phyloP scores from a whole-genome alignment of 106 monocot genomes.

The Posidonia australis region DNA sequence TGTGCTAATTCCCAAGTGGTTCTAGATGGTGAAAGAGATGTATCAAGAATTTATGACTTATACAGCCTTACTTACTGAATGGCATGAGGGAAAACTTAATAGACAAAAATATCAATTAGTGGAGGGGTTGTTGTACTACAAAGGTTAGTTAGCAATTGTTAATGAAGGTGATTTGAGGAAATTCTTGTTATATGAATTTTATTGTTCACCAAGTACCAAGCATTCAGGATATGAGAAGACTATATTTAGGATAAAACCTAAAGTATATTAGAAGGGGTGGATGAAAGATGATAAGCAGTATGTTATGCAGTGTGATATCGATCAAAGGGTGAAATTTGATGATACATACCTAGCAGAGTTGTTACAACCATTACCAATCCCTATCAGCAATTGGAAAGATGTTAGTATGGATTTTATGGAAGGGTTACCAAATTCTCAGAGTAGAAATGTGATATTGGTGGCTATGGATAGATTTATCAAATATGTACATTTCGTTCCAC shows the following conservation, averaged over 20 bases:
- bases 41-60: neutral
- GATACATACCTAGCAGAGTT: neutral
- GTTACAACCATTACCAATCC: neutral
- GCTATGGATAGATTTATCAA: neutral
- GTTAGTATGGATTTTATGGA: neutral
- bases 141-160: neutral
- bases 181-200: neutral
- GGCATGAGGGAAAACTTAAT: neutral
- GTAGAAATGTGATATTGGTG: neutral
- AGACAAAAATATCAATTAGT: too few species aligned
- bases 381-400: neutral
- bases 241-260: neutral
- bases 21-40: neutral
- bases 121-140: neutral
- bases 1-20: neutral
- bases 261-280: too few species aligned
- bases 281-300: neutral
- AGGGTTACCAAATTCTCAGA: neutral
- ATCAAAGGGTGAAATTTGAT: neutral
- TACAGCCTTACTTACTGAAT: fast-evolving
- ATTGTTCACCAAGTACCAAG: neutral
- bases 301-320: neutral
- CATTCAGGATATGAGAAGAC: neutral
- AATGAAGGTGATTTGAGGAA: neutral
- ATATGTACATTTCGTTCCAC: neutral